Percentiles rank a stretch among this genome's conserved stretches.
These are phyloP conservation scores for Mycotypha africana DNA, from an alignment of 371 early-diverging fungal genomes.

Conservation along the genomic window DNA sequence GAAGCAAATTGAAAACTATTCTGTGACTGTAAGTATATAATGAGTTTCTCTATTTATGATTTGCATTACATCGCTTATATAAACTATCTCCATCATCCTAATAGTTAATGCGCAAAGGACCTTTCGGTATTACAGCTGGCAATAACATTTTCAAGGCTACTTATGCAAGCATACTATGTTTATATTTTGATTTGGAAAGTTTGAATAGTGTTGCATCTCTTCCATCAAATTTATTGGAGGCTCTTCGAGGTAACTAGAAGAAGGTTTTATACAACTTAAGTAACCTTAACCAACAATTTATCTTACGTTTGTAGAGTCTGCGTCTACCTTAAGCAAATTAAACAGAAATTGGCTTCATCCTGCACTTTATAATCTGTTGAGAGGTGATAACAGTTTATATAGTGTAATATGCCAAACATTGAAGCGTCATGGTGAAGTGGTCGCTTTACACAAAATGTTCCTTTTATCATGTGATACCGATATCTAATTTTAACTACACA, in stretches of 20 bases:
- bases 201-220: neutral
- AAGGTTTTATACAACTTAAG: neutral
- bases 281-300: neutral
- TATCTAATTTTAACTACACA: no score
- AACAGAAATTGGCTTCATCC: slow-evolving; percentile 24
- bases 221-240: neutral
- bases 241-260: slow-evolving; percentile 7
- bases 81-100: neutral
- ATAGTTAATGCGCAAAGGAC: slow-evolving; percentile 37
- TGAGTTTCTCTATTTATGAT: neutral
- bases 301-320: slow-evolving; percentile 14
- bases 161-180: slow-evolving; percentile 18
- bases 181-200: slow-evolving; percentile 8
- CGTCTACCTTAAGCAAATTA: slow-evolving; percentile 3
- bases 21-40: slow-evolving; percentile 12
- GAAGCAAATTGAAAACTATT: slow-evolving; percentile 2
- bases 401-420: slow-evolving; percentile 10
- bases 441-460: slow-evolving; percentile 14
- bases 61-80: neutral
- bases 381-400: slow-evolving; percentile 21
- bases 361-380: slow-evolving; percentile 22
- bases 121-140: slow-evolving; percentile 34
- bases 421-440: slow-evolving; percentile 3
- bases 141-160: slow-evolving; percentile 25
- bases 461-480: slow-evolving; percentile 19